phyloP scores from a whole-genome alignment of 2,329 filamentous ascomycete genomes.

The Neospermospora avenae region DNA sequence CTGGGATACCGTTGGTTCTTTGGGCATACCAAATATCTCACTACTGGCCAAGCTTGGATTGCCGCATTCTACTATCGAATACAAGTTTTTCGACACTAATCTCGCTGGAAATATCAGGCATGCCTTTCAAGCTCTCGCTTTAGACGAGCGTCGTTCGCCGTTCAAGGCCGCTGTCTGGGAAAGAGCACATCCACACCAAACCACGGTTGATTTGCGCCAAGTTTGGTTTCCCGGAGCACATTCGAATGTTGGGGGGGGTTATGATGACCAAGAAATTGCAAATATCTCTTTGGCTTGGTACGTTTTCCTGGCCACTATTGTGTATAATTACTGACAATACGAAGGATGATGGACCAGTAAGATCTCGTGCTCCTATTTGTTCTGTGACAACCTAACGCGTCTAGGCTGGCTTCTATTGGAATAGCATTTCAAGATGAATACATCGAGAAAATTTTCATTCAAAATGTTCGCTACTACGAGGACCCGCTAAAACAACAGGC shows the following conservation, averaged over 20 bases:
- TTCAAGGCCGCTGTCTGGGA: conserved; percentile 43
- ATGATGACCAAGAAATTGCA: conserved; percentile 45
- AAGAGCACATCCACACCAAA: conserved; percentile 21
- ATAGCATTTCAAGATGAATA: conserved; percentile 37
- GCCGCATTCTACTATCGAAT: conserved; percentile 37
- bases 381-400: neutral
- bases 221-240: conserved; percentile 45
- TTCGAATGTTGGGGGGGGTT: conserved; percentile 47
- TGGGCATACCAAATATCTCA: conserved; percentile 42
- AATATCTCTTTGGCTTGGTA: conserved; percentile 43
- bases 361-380: neutral
- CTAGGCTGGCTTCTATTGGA: conserved; percentile 34
- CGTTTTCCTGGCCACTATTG: neutral
- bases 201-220: conserved; percentile 35
- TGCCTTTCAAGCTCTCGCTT: conserved; percentile 49
- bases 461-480: conserved; percentile 32
- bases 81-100: conserved; percentile 43
- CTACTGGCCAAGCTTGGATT: conserved; percentile 34
- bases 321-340: conserved; percentile 31
- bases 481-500: conserved; percentile 18
- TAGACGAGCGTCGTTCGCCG: conserved; percentile 45
- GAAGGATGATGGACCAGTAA: conserved; percentile 47
- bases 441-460: conserved; percentile 33
- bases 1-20: conserved; percentile 44
- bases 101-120: conserved; percentile 42